Base-by-base conservation (phyloP, 305 asterid species). In the Fraxinus paxiana region DNA sequence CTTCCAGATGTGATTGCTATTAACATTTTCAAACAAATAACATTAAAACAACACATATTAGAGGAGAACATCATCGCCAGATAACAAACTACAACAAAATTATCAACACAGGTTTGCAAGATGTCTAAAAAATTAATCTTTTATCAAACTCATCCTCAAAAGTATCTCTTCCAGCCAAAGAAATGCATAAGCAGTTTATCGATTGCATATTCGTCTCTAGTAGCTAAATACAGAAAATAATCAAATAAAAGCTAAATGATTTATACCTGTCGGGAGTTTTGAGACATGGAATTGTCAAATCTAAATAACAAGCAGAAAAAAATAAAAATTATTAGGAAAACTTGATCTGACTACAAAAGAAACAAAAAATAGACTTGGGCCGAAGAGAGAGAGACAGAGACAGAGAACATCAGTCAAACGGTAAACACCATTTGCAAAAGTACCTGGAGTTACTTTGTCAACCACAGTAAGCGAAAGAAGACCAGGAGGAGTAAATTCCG, bases 401-500 rank as follows among this genome's bases (percentile, higher is more conserved):
- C 10, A 26, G 37, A 28, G 37, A 65, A 3, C 37, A 74, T 18
- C 34, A 33, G 24, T 37, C 65, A 26, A 77, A 56, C 5, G 13
- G 72, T 56, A 38, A 72, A 81, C 75, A 22, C 67, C 33, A 61
- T 2, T 2, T 13, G 31, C 59, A 82, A 26, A 73, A 12, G 75
- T 82, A 92, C 98, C 96, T 86, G 92, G 91, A 79, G 93, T 91
- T 75, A 87, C 83, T 87, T 87, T 90, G 92, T 96, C 98, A 12
- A 96, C 90, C 61, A 90, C 80, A 43, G 90, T 88, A 33, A 96
- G 94, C 12, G 98, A 93, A 37, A 94, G 83, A 46, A 95, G 92
- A 63, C 98, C 98, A 61, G 98, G 96, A 80, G 98, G 91, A 71
- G 98, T 96, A 85, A 96, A 96, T 88, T 94, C 99, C 6, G 98